Percentiles rank a stretch among this genome's conserved stretches.
Evolutionary conservation across 306 rosid genomes (phyloP).

Genomic region (Castanospermum australe): DNA sequence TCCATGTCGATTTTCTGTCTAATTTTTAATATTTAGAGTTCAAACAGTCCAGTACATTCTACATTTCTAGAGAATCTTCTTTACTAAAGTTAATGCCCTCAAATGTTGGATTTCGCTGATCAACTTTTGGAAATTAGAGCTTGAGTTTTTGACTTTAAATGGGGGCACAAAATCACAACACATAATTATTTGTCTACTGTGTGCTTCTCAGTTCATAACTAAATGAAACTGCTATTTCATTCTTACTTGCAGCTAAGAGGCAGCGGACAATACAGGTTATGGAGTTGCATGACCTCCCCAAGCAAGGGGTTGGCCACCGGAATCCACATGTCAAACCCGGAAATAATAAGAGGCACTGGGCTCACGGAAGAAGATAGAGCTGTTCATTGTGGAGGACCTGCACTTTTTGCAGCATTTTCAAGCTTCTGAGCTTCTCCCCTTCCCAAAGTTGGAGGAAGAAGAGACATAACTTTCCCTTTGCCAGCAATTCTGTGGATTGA

Average conservation of each 20-base stretch:
- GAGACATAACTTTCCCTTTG: not conserved
- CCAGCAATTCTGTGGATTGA: slow-evolving; percentile 16
- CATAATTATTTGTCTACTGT: not conserved
- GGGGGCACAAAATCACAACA: not conserved
- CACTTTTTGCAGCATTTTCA: not conserved
- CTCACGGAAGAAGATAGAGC: slow-evolving; percentile 55
- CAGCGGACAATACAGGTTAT: slow-evolving; percentile 78
- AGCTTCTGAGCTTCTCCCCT: slow-evolving; percentile 13
- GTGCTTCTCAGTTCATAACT: not conserved
- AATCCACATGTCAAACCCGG: slow-evolving; percentile 54
- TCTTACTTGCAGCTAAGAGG: slow-evolving; percentile 64
- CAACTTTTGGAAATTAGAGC: not conserved
- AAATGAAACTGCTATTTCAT: not conserved
- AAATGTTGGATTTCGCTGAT: not conserved
- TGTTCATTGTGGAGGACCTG: not conserved
- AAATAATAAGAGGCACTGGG: slow-evolving; percentile 54
- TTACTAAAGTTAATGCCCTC: not conserved
- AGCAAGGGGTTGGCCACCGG: slow-evolving; percentile 56
- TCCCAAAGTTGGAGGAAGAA: not conserved
- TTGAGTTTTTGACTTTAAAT: not conserved
- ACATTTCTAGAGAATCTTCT: not conserved
- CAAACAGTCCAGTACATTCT: not conserved
- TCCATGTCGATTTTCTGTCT: not conserved
- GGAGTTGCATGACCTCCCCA: slow-evolving; percentile 86
- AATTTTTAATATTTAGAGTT: not conserved